Base-by-base conservation (phyloP, 805 yeast species). In the Tetrapisispora iriomotensis region DNA sequence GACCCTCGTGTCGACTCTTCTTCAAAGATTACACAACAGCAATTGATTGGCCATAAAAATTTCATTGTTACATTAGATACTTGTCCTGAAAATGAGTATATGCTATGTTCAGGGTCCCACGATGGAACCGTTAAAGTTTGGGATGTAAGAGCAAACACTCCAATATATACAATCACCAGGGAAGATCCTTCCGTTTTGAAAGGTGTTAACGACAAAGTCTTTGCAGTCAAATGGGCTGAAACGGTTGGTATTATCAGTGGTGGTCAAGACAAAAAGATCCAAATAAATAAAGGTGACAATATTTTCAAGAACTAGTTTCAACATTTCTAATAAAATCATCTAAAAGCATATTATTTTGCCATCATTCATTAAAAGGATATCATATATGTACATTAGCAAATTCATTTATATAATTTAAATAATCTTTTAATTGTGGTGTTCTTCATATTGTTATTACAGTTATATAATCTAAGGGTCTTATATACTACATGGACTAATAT, bases 91-190 rank as follows among this genome's bases (percentile, higher is more conserved):
- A 83, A 79, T 55, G 84, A 79, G 36, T 79, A 83, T 62, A 77
- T 85, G 79, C 72, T 92, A 51, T 76, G 84, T 17, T 84, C 95
- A 4, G 95, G 82, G 10, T 85, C 96, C n/a, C 96, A 88, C 58
- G 98, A 92, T 61, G 96, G 97, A 20, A 84, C 95, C 1, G 90
- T 82, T 32, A 79, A 87, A 54, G 82, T 92, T 17, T 92, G 98
- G 98, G 98, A 90, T 61, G 74, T 90, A 8, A 77, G 98, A 55
- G 82, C 96, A 4, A 82, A 79, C 46, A 74, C 78, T 51, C 72
- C 92, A 10, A 67, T 92, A 66, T 86, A 82, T 60, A 83, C 94
- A 6, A 76, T 92, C 36, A 74, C 82, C 13, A 76, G 97, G 60
- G 82, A 85, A 53, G 68, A 73, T 14, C 62, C 65, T 2, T 65